Conservation (phyloP, 371 early-diverging fungal species). For the Mortierella sp. region DNA sequence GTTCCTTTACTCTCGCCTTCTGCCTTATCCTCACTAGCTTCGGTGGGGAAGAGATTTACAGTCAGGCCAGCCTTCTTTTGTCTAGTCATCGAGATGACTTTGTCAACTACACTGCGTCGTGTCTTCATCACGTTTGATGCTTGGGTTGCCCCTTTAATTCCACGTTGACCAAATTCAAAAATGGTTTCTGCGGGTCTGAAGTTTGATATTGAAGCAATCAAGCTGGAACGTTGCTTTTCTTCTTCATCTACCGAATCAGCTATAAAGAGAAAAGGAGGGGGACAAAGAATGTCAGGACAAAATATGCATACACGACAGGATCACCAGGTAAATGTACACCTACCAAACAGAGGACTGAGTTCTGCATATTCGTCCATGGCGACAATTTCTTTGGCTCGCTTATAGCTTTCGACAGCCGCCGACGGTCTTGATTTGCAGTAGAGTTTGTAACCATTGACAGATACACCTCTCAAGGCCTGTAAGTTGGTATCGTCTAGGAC, state of each 20-base stretch:
- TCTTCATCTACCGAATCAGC: slow-evolving; percentile 55
- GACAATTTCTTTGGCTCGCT: slow-evolving; percentile 86
- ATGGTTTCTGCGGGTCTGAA: slow-evolving; percentile 93
- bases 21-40: slow-evolving; percentile 31
- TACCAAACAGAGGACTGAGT: slow-evolving; percentile 83
- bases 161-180: slow-evolving; percentile 92
- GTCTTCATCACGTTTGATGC: slow-evolving; percentile 85
- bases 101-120: slow-evolving; percentile 74
- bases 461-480: slow-evolving; percentile 72
- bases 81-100: slow-evolving; percentile 67
- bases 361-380: slow-evolving; percentile 69
- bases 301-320: not conserved
- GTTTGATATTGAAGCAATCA: slow-evolving; percentile 80
- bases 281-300: not conserved
- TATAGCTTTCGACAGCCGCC: slow-evolving; percentile 90
- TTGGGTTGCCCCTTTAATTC: slow-evolving; percentile 77
- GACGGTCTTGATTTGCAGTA: slow-evolving; percentile 85
- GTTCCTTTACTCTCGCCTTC: slow-evolving; percentile 21
- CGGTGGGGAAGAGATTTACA: slow-evolving; percentile 46
- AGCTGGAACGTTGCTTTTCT: slow-evolving; percentile 71
- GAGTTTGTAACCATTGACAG: slow-evolving; percentile 88
- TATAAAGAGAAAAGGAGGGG: slow-evolving; percentile 26
- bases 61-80: slow-evolving; percentile 56
- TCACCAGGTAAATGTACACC: slow-evolving; percentile 6
- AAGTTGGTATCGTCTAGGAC: slow-evolving; percentile 73